Evolutionary conservation across 2,329 filamentous ascomycete species (phyloP).

Genomic region (Cadophora malorum): DNA sequence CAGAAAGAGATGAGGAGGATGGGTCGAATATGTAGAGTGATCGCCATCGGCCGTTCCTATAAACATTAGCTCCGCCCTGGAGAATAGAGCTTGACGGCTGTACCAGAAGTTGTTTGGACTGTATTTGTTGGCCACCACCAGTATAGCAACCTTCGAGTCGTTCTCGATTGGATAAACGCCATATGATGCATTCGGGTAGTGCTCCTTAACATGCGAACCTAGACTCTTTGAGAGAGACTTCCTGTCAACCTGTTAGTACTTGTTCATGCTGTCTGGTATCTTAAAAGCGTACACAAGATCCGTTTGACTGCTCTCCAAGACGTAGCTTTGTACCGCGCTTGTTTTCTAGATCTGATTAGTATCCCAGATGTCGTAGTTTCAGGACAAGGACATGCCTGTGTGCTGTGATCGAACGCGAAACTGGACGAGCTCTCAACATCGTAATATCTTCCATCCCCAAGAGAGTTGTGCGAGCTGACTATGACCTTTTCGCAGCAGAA

Average conservation of each 20-base stretch:
- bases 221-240: slow-evolving; percentile 85
- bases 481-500: slow-evolving; percentile 60
- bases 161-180: slow-evolving; percentile 83
- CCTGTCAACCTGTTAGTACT: slow-evolving; percentile 51
- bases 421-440: slow-evolving; percentile 88
- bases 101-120: slow-evolving; percentile 98
- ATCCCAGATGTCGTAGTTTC: not conserved
- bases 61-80: slow-evolving; percentile 16
- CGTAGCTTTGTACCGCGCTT: slow-evolving; percentile 79
- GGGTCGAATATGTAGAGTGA: slow-evolving; percentile 83
- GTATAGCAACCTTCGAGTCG: slow-evolving; percentile 77
- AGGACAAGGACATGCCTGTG: slow-evolving; percentile 61
- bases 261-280: not conserved
- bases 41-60: slow-evolving; percentile 94
- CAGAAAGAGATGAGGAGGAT: slow-evolving; percentile 71
- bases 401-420: slow-evolving; percentile 85
- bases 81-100: slow-evolving; percentile 28
- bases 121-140: slow-evolving; percentile 95
- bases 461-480: slow-evolving; percentile 83
- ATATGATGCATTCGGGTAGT: slow-evolving; percentile 82
- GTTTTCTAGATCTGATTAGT: slow-evolving; percentile 67
- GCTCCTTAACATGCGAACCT: slow-evolving; percentile 78
- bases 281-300: slow-evolving; percentile 74
- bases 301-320: slow-evolving; percentile 75
- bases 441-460: slow-evolving; percentile 85